These are phyloP conservation scores for Limonomyces culmigenus DNA, from an alignment of 1,284 basidiomycete genomes.

Conservation along the genomic window DNA sequence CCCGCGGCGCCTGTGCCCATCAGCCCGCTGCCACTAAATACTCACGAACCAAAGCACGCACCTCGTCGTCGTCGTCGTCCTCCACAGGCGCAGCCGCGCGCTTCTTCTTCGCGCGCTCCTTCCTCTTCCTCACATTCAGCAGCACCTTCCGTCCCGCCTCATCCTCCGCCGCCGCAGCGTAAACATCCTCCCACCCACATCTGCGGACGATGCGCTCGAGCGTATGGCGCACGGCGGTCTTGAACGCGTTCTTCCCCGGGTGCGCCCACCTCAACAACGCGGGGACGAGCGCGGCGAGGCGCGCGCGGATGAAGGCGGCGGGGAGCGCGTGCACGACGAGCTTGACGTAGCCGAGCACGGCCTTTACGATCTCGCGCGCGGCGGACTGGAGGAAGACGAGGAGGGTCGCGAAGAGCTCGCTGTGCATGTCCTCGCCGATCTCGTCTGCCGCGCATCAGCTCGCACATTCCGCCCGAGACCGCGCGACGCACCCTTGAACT, in stretches of 20 bases:
- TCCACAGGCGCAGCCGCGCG: slow-evolving; percentile 37
- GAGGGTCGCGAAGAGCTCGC: slow-evolving; percentile 77
- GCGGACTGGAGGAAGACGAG: slow-evolving; percentile 83
- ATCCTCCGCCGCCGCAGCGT: slow-evolving; percentile 56
- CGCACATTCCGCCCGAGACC: neutral
- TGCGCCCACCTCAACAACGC: slow-evolving; percentile 85
- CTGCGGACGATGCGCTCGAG: slow-evolving; percentile 91
- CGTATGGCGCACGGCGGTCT: slow-evolving; percentile 89
- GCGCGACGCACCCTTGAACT: slow-evolving; percentile 75
- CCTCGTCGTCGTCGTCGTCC: slow-evolving; percentile 33
- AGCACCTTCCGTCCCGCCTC: slow-evolving; percentile 67
- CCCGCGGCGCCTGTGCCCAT: no score
- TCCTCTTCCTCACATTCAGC: slow-evolving; percentile 82
- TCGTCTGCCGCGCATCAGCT: slow-evolving; percentile 30
- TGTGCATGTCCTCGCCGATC: slow-evolving; percentile 63
- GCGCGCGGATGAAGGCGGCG: slow-evolving; percentile 50
- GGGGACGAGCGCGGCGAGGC: slow-evolving; percentile 68
- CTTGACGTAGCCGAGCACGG: slow-evolving; percentile 89
- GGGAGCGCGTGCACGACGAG: slow-evolving; percentile 81
- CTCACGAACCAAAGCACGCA: no score
- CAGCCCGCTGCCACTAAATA: no score
- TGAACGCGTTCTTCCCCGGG: slow-evolving; percentile 99
- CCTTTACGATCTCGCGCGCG: slow-evolving; percentile 97
- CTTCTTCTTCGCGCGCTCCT: slow-evolving; percentile 73
- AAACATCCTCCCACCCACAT: slow-evolving; percentile 80